Conservation (phyloP, 768 basidiomycete genomes). For the Lentinula guzmanii region DNA sequence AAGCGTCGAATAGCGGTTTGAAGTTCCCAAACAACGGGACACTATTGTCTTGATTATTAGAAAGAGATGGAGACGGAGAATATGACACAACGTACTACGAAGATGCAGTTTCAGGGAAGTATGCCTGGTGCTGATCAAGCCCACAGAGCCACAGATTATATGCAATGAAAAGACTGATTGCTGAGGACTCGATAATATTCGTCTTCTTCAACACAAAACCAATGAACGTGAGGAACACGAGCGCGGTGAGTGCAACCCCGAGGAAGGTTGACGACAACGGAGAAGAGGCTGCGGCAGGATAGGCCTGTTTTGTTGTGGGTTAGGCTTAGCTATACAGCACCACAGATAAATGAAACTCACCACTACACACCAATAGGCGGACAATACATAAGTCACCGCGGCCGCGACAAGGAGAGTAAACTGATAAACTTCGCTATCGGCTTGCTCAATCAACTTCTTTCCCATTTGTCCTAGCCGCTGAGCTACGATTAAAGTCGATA, state of each 20-base stretch:
- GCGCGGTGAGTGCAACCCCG: constrained; percentile 81
- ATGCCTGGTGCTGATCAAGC: constrained; percentile 60
- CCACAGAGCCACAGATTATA: constrained; percentile 91
- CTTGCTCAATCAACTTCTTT: constrained; percentile 60
- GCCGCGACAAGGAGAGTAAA: constrained; percentile 71
- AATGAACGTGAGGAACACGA: constrained; percentile 87
- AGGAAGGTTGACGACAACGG: constrained; percentile 86
- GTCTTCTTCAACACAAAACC: constrained; percentile 86
- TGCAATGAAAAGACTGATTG: constrained; percentile 82
- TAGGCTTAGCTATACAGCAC: constrained; percentile 6
- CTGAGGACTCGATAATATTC: constrained; percentile 88
- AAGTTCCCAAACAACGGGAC: constrained; percentile 75
- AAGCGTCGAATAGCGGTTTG: constrained; percentile 72
- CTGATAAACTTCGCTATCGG: constrained; percentile 70
- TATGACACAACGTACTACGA: constrained; percentile 55
- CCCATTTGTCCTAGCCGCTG: constrained; percentile 79
- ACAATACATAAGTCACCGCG: constrained; percentile 73
- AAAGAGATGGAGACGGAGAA: constrained; percentile 2
- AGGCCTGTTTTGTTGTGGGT: constrained; percentile 43
- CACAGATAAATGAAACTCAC: constrained; percentile 36
- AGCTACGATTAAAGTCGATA: constrained; percentile 77
- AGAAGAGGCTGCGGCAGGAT: constrained; percentile 76
- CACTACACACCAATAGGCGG: constrained; percentile 82
- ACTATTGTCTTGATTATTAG: constrained; percentile 27
- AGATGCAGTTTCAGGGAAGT: constrained; percentile 59